Base-by-base conservation (phyloP, 2,329 filamentous ascomycete genomes). In the Pseudofabraea citricarpa region DNA sequence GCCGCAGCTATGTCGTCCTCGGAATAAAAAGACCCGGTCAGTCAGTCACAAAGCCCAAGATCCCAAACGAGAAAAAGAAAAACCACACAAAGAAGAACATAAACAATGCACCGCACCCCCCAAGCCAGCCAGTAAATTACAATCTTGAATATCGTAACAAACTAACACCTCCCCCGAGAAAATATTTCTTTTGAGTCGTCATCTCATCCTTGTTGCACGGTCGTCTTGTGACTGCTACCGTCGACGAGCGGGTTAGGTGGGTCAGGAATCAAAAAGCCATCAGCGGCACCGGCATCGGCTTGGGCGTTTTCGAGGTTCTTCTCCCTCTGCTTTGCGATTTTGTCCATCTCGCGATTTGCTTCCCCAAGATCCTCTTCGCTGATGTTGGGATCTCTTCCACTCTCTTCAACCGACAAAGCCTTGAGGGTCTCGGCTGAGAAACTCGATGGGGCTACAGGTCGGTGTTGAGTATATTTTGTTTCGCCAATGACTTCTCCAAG, bases 361-460 rank as follows among this genome's bases (percentile, higher is more conserved):
- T 41, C 38, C 2, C 15, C 26, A 3, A 32, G n/a, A 22, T 29
- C 24, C 15, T 24, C 35, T 8, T 22, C 21, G 12, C 10, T 23
- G 7, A 37, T n/a, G 15, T 23, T 22, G 21, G 35, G 35, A 9
- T 32, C 32, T 10, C 20, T 18, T 13, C 18, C 24, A 12, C 27
- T 18, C 16, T 31, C 19, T 13, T 31, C 26, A 10, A 41, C 16
- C 9, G 23, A 18, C 24, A 41, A 22, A 8, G 38, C 38, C 9
- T 29, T 32, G 7, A 41, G 38, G 8, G 38, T 41, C 26, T 41
- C 38, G 3, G 38, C 38, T 6, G 38, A 41, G 19, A 41, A 41
- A n/a, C 19, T 15, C 9, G 19, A 22, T 10, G 35, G 35, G 4
- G 35, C 21, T n/a, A 15, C 23, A 13, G 24, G 24, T 13, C 38